Evolutionary conservation across 805 yeast genomes (phyloP), one percentile per base, ranked within the genome.

Genomic region (Ogataea pilisensis): DNA sequence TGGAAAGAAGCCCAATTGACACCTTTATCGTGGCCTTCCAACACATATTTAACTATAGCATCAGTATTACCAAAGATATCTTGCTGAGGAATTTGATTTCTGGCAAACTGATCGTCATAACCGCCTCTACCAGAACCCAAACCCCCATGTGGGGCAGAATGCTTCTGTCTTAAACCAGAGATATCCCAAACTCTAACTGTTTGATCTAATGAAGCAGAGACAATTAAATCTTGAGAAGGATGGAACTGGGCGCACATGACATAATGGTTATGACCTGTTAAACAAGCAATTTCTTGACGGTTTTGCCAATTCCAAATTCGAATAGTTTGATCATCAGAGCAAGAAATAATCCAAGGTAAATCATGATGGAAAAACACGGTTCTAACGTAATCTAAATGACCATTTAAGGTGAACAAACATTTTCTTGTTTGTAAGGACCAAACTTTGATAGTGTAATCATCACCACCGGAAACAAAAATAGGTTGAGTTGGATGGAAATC

Each of bases 291-390:
- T 57, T 93, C 98, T 63, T 89, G 91, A 54, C 99, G 81, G 63
- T 90, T 90, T 71, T 95, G 99, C 99, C 99, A 93, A 69, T 93
- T 95, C 99, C 99, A 93, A 51, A 93, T 91, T 63, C 99, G 78
- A 50, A 95, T 89, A 25, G 99, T 93, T 68, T 93, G 99, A 71
- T 93, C 99, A 66, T 93, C 99, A 34, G 96, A 87, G 46, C 93
- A 82, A 20, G 96, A 84, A 45, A 93, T 79, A 59, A 93, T 85
- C 99, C 99, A 93, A 8, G 99, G 99, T 61, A 93, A 73, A 62
- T 89, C 96, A 55, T 80, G 84, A 69, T 93, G 99, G 78, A 93
- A 93, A 50, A 80, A 85, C 18, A 88, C 97, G 14, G 95, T 85
- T 62, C 99, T 79, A 43, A 93, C 85, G 64, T 90, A 93, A 68